phyloP scores from a whole-genome alignment of 257 asterid genomes.

The Capsicum rhomboideum region DNA sequence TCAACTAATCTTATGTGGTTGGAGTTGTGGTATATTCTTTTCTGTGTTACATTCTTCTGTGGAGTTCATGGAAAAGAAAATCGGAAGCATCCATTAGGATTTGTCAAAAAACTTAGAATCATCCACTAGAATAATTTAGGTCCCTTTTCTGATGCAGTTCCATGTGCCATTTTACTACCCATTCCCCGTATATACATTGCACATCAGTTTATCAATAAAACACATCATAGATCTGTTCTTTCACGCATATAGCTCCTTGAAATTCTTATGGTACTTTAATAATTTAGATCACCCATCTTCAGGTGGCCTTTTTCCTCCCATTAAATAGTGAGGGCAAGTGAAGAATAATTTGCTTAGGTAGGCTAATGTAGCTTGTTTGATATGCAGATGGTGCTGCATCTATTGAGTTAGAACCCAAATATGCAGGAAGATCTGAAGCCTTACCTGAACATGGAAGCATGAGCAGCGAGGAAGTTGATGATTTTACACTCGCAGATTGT shows the following conservation, averaged over 20 bases:
- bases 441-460: constrained; percentile 65
- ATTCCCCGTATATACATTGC: neutral
- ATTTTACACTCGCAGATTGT: constrained; percentile 40
- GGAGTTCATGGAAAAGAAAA: neutral
- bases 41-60: neutral
- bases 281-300: neutral
- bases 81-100: neutral
- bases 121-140: neutral
- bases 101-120: neutral
- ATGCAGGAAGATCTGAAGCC: constrained; percentile 51
- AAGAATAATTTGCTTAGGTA: neutral
- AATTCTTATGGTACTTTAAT: neutral
- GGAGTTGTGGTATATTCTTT: neutral
- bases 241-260: neutral
- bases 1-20: neutral
- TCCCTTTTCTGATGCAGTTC: neutral
- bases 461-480: constrained; percentile 76
- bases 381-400: constrained; percentile 78
- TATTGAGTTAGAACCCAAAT: constrained; percentile 82
- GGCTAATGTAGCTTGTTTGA: constrained; percentile 13
- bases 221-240: neutral
- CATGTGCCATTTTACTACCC: neutral
- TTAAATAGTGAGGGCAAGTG: neutral
- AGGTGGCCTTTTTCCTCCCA: neutral
- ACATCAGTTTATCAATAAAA: neutral